Base-by-base conservation (phyloP, 2,329 filamentous ascomycete genomes). In the Elsinoe ampelina region DNA sequence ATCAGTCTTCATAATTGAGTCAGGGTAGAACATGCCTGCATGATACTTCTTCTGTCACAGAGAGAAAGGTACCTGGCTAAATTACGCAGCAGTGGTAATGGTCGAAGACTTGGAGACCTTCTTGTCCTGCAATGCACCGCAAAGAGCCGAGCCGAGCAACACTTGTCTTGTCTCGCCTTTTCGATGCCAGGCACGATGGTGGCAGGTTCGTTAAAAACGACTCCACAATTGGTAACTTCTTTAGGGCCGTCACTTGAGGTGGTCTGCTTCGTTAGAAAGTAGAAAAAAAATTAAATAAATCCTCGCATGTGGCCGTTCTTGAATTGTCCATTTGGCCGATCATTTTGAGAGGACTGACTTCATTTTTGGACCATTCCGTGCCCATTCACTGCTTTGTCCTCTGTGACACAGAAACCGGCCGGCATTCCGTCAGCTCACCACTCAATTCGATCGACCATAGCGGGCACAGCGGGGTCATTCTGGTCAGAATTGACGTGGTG, bases 1-100 rank as follows among this genome's bases (percentile, higher is more conserved):
- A 72, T 75, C 22, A 76, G 71, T 60, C 61, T 76, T 35, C 59
- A 59, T 58, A 61, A 61, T 55, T 61, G 48, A 51, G 13, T 11
- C n/a, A 20, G 11, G 48, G 20, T 5, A 19, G 48, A n/a, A 11
- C 19, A 22, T 34, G 7, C 8, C 19, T 38, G 32, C 32, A 20
- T 19, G 48, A 39, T 35, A 10, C 22, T 36, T 10, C 12, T 20
- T 11, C 26, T 30, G 26, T 30, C 8, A 30, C 26, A 30, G 26
- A 2, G 26, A 30, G 26, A 30, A 8, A 45, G 41, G 41, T 45
- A 45, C 41, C 41, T 50, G n/a, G 26, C 20, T 35, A 50, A 50
- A 17, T 50, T 50, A 50, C 35, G 45, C 45, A 50, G 45, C 45
- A 13, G 30, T 15, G 45, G 30, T 26, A 34, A n/a, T 17, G 5